Conservation (phyloP, 1,139 yeast genomes). For the Pichiaceae sp. region DNA sequence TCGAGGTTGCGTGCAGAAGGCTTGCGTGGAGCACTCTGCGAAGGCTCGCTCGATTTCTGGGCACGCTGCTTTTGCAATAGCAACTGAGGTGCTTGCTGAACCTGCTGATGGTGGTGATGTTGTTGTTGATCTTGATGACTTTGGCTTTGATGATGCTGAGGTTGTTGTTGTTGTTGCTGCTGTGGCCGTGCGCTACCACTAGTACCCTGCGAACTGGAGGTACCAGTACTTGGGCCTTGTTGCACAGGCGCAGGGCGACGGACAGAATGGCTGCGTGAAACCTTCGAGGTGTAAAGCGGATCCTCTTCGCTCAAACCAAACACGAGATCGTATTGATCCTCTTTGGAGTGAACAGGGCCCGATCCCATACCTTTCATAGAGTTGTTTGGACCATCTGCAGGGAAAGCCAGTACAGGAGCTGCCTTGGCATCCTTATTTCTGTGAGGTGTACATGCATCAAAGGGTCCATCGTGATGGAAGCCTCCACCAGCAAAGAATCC, state of each 20-base stretch:
- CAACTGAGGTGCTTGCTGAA: not conserved
- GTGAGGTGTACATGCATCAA: conserved; percentile 96
- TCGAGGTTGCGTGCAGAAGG: not conserved
- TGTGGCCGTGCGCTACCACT: not conserved
- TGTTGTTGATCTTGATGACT: not conserved
- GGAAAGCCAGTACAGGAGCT: conserved; percentile 94
- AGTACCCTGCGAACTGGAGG: not conserved
- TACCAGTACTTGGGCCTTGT: not conserved
- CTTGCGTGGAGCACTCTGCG: not conserved
- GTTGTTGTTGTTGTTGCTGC: not conserved
- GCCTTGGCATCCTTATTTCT: conserved; percentile 73
- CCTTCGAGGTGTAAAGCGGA: conserved; percentile 16
- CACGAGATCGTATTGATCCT: conserved; percentile 51
- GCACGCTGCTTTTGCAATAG: not conserved
- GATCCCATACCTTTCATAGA: conserved; percentile 58
- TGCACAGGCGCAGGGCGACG: not conserved
- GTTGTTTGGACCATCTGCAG: conserved; percentile 89
- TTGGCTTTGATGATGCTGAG: not conserved
- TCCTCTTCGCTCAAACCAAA: conserved; percentile 40
- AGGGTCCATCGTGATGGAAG: conserved; percentile 98
- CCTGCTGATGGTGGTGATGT: not conserved
- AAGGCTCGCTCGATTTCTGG: not conserved
- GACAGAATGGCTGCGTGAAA: conserved; percentile 2
- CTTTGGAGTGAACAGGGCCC: conserved; percentile 31
- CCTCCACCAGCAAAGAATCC: conserved; percentile 91